Conservation (phyloP, 1,139 yeast genomes). For the Debaryomycetaceae sp. region DNA sequence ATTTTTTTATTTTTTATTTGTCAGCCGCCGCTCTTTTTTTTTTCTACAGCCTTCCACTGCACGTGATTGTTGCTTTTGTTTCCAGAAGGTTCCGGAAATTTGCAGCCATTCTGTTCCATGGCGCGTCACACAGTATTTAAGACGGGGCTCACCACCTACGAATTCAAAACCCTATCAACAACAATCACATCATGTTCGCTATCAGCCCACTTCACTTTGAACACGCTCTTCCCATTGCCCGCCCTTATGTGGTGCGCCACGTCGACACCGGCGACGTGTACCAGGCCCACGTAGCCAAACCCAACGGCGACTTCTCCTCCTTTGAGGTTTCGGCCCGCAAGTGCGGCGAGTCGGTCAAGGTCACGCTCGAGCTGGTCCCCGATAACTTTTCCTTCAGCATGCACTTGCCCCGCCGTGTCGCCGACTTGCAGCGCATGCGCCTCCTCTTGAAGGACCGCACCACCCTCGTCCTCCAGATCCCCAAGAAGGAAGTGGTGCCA, state of each 20-base stretch:
- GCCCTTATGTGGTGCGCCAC: slow-evolving; percentile 26
- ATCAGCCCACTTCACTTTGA: neutral
- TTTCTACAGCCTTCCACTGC: too few species aligned
- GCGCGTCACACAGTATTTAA: too few species aligned
- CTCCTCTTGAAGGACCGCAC: neutral
- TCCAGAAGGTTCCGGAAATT: too few species aligned
- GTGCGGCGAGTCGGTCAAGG: slow-evolving; percentile 12
- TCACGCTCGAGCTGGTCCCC: slow-evolving; percentile 19
- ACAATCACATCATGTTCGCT: neutral
- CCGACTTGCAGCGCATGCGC: slow-evolving; percentile 19
- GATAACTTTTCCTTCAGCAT: slow-evolving; percentile 25
- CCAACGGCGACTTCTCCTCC: slow-evolving; percentile 23
- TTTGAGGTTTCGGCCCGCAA: slow-evolving; percentile 19
- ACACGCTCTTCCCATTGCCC: neutral
- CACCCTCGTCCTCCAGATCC: neutral
- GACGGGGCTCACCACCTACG: too few species aligned
- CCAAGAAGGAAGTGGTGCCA: neutral
- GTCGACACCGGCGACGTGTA: slow-evolving; percentile 26
- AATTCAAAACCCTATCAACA: too few species aligned
- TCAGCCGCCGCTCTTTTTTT: too few species aligned
- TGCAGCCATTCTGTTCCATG: too few species aligned
- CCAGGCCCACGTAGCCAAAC: slow-evolving; percentile 29
- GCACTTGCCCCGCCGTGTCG: slow-evolving; percentile 22
- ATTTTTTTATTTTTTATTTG: too few species aligned
- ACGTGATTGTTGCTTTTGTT: too few species aligned